phyloP scores from a whole-genome alignment of 257 asterid species.

The Nicotiana tabacum region DNA sequence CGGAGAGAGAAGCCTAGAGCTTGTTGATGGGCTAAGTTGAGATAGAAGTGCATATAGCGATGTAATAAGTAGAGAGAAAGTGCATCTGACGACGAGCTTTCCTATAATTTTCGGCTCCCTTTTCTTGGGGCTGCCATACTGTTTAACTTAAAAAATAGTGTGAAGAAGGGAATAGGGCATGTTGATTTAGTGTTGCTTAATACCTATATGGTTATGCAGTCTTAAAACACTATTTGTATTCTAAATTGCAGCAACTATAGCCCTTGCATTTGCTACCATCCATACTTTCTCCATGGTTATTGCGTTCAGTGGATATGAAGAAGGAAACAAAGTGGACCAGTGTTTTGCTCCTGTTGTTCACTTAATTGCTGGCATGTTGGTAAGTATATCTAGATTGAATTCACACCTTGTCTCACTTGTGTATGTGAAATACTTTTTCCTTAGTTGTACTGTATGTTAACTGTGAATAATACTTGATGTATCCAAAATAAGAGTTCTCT shows the following conservation, averaged over 20 bases:
- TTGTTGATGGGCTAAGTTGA: background rate
- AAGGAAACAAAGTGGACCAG: constrained; percentile 63
- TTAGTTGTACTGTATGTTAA: background rate
- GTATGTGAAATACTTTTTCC: background rate
- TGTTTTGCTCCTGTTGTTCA: constrained; percentile 73
- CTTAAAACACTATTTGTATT: constrained; percentile 3
- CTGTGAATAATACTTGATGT: background rate
- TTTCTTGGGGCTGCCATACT: background rate
- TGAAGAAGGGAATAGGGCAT: background rate
- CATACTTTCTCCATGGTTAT: constrained; percentile 97
- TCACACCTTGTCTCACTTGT: background rate
- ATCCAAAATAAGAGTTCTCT: background rate
- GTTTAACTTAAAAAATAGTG: background rate
- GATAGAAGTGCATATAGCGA: background rate
- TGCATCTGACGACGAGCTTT: background rate
- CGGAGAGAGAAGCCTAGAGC: background rate
- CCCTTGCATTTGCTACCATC: constrained; percentile 89
- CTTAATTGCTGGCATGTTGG: constrained; percentile 77
- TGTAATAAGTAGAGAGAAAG: background rate
- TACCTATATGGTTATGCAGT: background rate
- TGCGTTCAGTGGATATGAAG: constrained; percentile 82
- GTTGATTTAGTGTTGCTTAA: background rate
- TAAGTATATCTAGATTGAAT: constrained; percentile 29
- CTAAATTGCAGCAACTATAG: constrained; percentile 65
- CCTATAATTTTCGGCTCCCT: background rate